These are phyloP conservation scores for Dendrocalamus latiflorus DNA, from an alignment of 202 grass and related monocot genomes.

Conservation along the genomic window DNA sequence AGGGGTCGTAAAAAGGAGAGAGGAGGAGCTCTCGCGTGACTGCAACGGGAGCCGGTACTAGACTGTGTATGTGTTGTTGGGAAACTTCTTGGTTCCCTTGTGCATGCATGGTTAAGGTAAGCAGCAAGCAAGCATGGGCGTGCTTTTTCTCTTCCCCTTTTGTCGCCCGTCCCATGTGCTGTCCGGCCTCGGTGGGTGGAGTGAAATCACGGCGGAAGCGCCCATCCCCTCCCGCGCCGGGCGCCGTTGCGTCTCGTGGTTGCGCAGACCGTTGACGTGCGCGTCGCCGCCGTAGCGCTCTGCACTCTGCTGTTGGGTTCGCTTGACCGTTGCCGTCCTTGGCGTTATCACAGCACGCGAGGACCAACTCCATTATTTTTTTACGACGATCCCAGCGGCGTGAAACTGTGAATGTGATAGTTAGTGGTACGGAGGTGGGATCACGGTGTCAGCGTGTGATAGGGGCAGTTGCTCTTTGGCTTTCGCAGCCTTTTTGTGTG, in stretches of 20 bases:
- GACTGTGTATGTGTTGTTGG: not conserved
- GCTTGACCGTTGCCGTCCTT: constrained; percentile 45
- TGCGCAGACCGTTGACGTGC: constrained; percentile 28
- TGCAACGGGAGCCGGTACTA: not conserved
- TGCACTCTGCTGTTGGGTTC: not conserved
- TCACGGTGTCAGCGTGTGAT: not conserved
- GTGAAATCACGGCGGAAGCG: constrained; percentile 23
- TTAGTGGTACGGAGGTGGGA: not conserved
- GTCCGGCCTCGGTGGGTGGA: not conserved
- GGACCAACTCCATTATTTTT: not conserved
- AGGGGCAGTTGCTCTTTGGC: not conserved
- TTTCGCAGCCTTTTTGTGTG: not conserved
- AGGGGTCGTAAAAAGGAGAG: not conserved
- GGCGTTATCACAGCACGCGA: not conserved
- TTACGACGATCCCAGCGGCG: not conserved
- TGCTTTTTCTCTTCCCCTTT: not conserved
- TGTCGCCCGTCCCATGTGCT: constrained; percentile 30
- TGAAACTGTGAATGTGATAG: too few relatives aligned
- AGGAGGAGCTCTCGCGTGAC: not conserved
- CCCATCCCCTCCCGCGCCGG: not conserved
- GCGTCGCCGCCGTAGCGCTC: not conserved
- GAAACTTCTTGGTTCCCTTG: not conserved
- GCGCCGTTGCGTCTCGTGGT: constrained; percentile 5
- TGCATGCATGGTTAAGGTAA: not conserved
- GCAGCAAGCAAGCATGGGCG: not conserved